phyloP scores from a whole-genome alignment of 805 yeast genomes.

The Wickerhamiella azyma region DNA sequence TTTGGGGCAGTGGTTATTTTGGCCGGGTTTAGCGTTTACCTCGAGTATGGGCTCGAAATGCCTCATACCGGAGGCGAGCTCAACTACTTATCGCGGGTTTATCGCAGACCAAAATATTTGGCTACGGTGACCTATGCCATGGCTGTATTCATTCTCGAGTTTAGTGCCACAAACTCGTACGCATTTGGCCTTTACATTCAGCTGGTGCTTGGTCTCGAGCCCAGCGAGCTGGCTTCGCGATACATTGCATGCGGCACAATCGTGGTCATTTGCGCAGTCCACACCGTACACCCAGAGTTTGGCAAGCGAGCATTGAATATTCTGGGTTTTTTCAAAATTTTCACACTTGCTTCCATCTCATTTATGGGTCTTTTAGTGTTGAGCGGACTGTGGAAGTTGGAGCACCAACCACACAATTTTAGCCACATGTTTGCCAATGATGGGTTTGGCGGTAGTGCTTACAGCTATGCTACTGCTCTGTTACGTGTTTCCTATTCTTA shows the following conservation, averaged over 20 bases:
- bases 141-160: constrained; percentile 42
- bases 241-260: constrained; percentile 36
- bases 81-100: constrained; percentile 49
- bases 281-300: constrained; percentile 34
- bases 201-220: constrained; percentile 30
- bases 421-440: constrained; percentile 29
- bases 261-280: constrained; percentile 31
- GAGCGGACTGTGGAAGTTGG: constrained; percentile 24
- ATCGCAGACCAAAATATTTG: constrained; percentile 39
- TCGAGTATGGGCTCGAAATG: constrained; percentile 52
- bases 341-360: constrained; percentile 38
- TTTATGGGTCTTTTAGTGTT: constrained; percentile 33
- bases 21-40: constrained; percentile 40
- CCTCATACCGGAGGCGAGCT: constrained; percentile 60
- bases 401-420: constrained; percentile 24
- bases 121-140: constrained; percentile 39
- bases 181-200: constrained; percentile 51
- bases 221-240: constrained; percentile 29
- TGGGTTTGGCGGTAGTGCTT: constrained; percentile 32
- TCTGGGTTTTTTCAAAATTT: constrained; percentile 41
- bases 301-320: constrained; percentile 41
- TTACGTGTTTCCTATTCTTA: constrained; percentile 49
- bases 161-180: constrained; percentile 48
- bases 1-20: constrained; percentile 50
- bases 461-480: constrained; percentile 42